Evolutionary conservation across 805 yeast genomes (phyloP), one percentile per base, ranked within the genome.

Genomic region (Schizosaccharomyces cryophilus): DNA sequence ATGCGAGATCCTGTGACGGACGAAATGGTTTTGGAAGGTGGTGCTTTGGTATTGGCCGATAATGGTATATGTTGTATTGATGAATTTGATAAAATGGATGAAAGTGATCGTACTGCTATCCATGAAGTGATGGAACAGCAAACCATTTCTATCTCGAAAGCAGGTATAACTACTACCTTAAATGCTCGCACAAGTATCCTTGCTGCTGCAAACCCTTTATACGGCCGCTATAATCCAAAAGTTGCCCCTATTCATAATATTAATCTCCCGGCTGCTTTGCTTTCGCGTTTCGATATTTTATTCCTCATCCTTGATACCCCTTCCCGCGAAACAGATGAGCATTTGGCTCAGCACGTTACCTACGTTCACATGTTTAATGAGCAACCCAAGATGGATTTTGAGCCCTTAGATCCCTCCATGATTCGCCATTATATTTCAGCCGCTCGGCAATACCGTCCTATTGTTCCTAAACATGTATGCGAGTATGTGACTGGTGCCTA

Each of bases 91-190:
- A 93, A 93, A 75, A 93, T 93, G 98, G 96, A 90, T 70, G 98
- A 93, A 71, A 73, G 79, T 64, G 98, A 93, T 73, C 78, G 98
- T 69, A 93, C 97, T 0, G 97, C 97, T 1, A 93, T 93, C 69
- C 97, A 90, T 73, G 98, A 90, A 76, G 98, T 93, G 42, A 93
- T 93, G 98, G 98, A 93, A 74, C 98, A 93, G 72, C 98, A 93
- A 73, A 93, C 98, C 1, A 93, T 93, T 63, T 86, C 95, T 26
- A 93, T 93, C 62, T 86, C 96, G 54, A 93, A 93, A 72, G 98
- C 98, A 3, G 98, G 98, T 66, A 93, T 93, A 66, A 86, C 93
- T 64, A 93, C 98, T 9, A 87, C 96, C 1, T 76, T 93, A 66
- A 93, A 93, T 70, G 98, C 98, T 6, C 80, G 98, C 70, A 80